A percentile compares a stretch with the other conserved stretches of the same genome.
Conservation (phyloP, 2,329 filamentous ascomycete genomes). For the Colletotrichum sp. region DNA sequence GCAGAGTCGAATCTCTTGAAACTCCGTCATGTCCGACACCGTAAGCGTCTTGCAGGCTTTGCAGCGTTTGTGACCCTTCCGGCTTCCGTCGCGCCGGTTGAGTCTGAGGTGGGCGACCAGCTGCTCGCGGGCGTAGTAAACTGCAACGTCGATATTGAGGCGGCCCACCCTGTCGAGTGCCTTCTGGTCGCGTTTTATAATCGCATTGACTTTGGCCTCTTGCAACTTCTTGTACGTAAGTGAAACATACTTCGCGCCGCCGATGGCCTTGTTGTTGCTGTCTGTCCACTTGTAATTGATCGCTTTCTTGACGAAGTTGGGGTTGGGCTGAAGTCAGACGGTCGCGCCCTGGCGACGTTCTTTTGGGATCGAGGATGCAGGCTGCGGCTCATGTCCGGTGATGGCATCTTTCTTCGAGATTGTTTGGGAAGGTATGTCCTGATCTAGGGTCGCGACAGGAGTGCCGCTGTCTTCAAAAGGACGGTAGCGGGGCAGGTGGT, state of each 20-base stretch:
- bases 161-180: background rate
- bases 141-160: background rate
- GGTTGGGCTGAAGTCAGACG: background rate
- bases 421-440: background rate
- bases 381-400: fast-evolving
- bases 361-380: background rate
- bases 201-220: background rate
- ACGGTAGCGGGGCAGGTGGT: background rate
- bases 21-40: background rate
- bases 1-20: background rate
- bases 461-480: background rate
- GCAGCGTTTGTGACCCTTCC: background rate
- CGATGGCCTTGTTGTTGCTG: background rate
- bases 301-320: background rate
- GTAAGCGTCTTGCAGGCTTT: background rate
- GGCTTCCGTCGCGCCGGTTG: background rate
- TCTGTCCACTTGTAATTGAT: background rate
- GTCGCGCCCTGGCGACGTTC: background rate
- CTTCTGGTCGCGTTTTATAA: background rate
- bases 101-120: background rate
- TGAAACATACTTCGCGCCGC: background rate
- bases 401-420: background rate
- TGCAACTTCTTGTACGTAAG: background rate
- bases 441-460: background rate
- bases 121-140: background rate